phyloP scores from a whole-genome alignment of 176 grass and related monocot species.

The Musa itinerans region DNA sequence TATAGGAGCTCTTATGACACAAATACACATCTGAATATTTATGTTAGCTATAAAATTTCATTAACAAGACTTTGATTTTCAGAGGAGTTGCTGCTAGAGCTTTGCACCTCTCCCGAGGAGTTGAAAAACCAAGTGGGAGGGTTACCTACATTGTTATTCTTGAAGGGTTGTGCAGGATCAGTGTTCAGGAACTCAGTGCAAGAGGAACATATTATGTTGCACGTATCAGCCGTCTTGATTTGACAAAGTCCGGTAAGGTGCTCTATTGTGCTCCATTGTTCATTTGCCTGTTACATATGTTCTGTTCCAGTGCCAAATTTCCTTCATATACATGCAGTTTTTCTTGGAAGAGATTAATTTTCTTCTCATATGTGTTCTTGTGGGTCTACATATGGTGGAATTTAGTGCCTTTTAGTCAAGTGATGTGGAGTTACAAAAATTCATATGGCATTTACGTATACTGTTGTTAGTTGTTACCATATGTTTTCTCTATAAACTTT shows the following conservation, averaged over 20 bases:
- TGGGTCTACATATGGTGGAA: neutral
- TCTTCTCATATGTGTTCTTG: neutral
- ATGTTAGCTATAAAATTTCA: neutral
- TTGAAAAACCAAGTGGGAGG: constrained; percentile 97
- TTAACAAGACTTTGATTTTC: constrained; percentile 4
- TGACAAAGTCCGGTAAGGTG: constrained; percentile 75
- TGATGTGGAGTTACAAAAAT: neutral
- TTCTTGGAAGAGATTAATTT: neutral
- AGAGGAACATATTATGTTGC: constrained; percentile 91
- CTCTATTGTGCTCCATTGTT: neutral
- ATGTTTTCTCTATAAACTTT: too few relatives aligned
- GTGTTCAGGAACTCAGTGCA: constrained; percentile 77
- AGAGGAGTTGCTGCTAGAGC: constrained; percentile 99
- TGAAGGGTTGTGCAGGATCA: constrained; percentile 95
- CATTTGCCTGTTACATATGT: neutral
- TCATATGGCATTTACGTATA: neutral
- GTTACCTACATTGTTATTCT: constrained; percentile 97
- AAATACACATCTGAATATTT: neutral
- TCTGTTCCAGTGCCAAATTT: neutral
- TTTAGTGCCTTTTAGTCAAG: neutral
- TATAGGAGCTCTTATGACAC: neutral
- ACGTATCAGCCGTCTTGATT: constrained; percentile 84
- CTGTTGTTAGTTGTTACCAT: too few relatives aligned
- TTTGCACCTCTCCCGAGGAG: constrained; percentile 92
- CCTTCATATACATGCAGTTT: neutral